Percentiles rank a stretch among this genome's conserved stretches.
These are phyloP conservation scores for Diophrys sp. DNA, from an alignment of 73 alveolate genomes.

Conservation along the genomic window DNA sequence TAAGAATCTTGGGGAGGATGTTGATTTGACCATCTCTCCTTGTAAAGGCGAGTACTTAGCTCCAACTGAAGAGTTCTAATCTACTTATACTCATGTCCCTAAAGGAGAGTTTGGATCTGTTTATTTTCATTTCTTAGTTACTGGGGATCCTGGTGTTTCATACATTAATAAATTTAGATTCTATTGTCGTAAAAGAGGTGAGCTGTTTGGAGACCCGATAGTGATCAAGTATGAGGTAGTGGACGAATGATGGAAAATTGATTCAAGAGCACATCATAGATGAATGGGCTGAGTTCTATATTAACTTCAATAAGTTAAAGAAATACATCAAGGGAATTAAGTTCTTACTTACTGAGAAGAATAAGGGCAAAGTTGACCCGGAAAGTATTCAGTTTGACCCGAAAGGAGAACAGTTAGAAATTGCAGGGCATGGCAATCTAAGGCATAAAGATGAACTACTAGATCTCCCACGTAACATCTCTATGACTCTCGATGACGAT, in stretches of 20 bases:
- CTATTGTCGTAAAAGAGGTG: constrained; percentile 51
- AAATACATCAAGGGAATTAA: neutral
- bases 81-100: constrained; percentile 43
- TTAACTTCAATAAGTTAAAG: neutral
- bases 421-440: neutral
- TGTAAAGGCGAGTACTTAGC: constrained; percentile 6
- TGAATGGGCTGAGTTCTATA: neutral
- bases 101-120: constrained; percentile 47
- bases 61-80: constrained; percentile 48
- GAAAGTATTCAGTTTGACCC: neutral
- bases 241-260: neutral
- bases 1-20: constrained; percentile 59
- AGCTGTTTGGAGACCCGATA: constrained; percentile 37
- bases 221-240: constrained; percentile 37
- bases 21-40: constrained; percentile 58
- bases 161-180: constrained; percentile 48
- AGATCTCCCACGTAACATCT: too few species aligned
- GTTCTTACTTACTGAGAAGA: neutral
- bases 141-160: constrained; percentile 43
- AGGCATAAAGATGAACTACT: neutral
- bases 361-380: constrained; percentile 3
- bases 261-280: neutral
- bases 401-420: neutral
- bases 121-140: constrained; percentile 56
- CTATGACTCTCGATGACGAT: too few species aligned